A percentile compares a stretch with the other conserved stretches of the same genome.
Conservation (phyloP, 2,329 filamentous ascomycete species). For the Xylariales sp. region DNA sequence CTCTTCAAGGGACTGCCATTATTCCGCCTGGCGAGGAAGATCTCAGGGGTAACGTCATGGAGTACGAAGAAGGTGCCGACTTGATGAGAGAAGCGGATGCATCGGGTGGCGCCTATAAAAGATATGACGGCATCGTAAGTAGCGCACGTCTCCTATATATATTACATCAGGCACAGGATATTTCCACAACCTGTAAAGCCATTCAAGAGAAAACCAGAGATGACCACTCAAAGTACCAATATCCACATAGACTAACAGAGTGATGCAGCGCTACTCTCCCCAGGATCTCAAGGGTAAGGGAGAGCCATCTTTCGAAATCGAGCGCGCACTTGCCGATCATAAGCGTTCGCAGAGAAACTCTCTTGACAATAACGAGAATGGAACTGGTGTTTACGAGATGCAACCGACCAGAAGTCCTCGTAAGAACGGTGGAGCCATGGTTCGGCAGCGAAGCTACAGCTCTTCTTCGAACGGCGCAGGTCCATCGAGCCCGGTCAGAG, state of each 20-base stretch:
- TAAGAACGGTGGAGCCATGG: slow-evolving; percentile 21
- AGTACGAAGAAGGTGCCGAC: slow-evolving; percentile 83
- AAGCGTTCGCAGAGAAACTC: slow-evolving; percentile 22
- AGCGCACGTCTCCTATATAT: no score
- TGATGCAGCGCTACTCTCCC: no score
- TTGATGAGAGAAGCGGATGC: slow-evolving; percentile 71
- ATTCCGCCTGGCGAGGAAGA: slow-evolving; percentile 72
- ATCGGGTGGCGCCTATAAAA: slow-evolving; percentile 69
- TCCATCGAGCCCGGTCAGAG: no score
- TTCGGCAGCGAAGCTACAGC: slow-evolving; percentile 42
- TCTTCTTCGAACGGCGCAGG: slow-evolving; percentile 7
- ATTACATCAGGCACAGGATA: no score
- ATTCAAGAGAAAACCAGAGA: no score
- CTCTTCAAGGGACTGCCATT: slow-evolving; percentile 72
- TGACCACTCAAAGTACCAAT: slow-evolving; percentile 34
- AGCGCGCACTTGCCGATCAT: slow-evolving; percentile 57
- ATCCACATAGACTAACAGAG: no score
- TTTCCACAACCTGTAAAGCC: no score
- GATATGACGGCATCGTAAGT: slow-evolving; percentile 69
- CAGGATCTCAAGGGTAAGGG: slow-evolving; percentile 80
- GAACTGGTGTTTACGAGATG: slow-evolving; percentile 44
- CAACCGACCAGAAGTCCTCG: slow-evolving; percentile 26
- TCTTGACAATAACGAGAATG: slow-evolving; percentile 16
- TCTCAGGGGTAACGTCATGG: slow-evolving; percentile 62
- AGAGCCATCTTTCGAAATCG: slow-evolving; percentile 68